Evolutionary conservation across 176 grass and related monocot genomes (phyloP).

Genomic region (Oryza australiensis): DNA sequence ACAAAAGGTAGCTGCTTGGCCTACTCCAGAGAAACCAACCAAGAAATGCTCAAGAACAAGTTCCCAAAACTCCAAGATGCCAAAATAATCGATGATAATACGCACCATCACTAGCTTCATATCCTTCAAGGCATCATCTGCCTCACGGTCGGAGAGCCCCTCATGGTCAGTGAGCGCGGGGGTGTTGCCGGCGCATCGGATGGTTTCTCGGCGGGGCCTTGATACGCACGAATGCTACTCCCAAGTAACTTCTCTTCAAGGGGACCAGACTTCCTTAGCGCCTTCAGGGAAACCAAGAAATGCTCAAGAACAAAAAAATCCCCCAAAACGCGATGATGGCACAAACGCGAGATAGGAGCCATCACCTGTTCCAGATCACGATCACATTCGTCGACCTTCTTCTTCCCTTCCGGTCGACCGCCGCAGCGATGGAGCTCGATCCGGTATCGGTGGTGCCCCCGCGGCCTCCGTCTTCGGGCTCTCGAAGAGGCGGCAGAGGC

Average conservation of each 20-base stretch:
- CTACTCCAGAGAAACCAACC: conserved; percentile 17
- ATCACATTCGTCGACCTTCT: background rate
- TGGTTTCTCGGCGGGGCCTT: background rate
- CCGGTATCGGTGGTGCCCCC: background rate
- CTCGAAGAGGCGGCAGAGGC: background rate
- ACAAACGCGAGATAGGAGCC: background rate
- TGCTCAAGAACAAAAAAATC: background rate
- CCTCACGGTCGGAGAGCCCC: background rate
- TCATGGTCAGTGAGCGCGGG: background rate
- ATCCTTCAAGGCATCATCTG: background rate
- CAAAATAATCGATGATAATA: background rate
- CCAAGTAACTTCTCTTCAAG: background rate
- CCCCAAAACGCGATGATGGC: background rate
- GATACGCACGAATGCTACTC: background rate
- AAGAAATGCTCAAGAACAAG: conserved; percentile 14
- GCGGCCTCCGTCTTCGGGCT: background rate
- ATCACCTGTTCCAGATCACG: background rate
- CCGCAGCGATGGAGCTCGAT: background rate
- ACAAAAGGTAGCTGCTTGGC: background rate
- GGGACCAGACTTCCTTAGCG: background rate
- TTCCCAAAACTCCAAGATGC: conserved; percentile 9
- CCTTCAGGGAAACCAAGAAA: background rate
- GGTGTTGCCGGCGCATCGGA: background rate
- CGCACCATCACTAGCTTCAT: background rate
- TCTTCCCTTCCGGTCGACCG: conserved; percentile 7